Percentiles rank a stretch among this genome's conserved stretches.
Evolutionary conservation across 1,284 basidiomycete genomes (phyloP).

Genomic region (Coniferiporia weirii): DNA sequence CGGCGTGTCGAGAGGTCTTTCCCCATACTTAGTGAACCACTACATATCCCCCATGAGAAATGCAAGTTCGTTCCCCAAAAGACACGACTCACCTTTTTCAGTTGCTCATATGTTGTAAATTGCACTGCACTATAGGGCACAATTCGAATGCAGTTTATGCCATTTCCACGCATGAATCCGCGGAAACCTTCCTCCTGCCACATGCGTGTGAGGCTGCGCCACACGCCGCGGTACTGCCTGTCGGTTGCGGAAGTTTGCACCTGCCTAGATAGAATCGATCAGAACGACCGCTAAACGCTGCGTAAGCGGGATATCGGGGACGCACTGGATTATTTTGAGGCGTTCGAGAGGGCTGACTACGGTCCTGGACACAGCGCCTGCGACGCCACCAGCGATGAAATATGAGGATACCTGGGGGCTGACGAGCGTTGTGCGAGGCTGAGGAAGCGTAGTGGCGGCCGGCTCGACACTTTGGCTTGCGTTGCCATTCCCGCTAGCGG

Average conservation of each 20-base stretch:
- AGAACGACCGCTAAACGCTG: neutral
- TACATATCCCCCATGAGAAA: constrained; percentile 26
- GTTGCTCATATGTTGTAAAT: constrained; percentile 86
- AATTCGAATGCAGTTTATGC: constrained; percentile 83
- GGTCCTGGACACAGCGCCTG: constrained; percentile 81
- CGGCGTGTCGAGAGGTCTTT: constrained; percentile 75
- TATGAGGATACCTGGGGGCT: constrained; percentile 60
- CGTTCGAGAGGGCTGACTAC: constrained; percentile 90
- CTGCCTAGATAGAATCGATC: constrained; percentile 48
- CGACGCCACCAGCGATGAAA: constrained; percentile 74
- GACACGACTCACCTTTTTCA: constrained; percentile 63
- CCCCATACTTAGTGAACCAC: constrained; percentile 66
- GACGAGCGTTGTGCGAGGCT: constrained; percentile 29
- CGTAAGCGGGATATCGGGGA: constrained; percentile 16
- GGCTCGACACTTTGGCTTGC: neutral
- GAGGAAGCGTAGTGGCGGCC: neutral
- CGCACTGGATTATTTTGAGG: constrained; percentile 93
- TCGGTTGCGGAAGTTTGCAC: constrained; percentile 63
- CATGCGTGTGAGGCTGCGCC: constrained; percentile 78
- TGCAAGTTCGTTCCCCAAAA: neutral
- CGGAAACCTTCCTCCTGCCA: constrained; percentile 89
- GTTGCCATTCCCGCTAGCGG: neutral
- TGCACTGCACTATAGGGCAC: constrained; percentile 71
- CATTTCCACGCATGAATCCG: constrained; percentile 90
- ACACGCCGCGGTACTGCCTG: constrained; percentile 77